Evolutionary conservation across 2,329 filamentous ascomycete genomes (phyloP).

Genomic region (Elsinoe arachidis): DNA sequence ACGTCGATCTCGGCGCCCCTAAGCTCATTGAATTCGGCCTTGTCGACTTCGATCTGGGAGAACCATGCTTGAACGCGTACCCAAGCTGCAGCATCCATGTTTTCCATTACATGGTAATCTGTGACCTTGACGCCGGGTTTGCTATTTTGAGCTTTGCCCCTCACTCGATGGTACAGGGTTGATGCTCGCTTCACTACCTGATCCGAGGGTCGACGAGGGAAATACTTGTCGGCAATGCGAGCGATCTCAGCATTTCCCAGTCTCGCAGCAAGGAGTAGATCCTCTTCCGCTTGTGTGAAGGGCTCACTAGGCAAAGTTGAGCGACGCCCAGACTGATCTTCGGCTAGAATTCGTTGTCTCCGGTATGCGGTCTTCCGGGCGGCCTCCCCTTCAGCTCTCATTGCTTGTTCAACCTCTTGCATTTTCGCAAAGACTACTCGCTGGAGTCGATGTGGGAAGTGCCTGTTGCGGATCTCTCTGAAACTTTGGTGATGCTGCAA

Average conservation of each 20-base stretch:
- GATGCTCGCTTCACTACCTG: conserved; percentile 11
- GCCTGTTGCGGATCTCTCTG: background rate
- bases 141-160: conserved; percentile 7
- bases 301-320: conserved; percentile 11
- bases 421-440: background rate
- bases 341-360: background rate
- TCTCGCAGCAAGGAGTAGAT: conserved; percentile 13
- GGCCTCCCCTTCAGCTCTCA: background rate
- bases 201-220: conserved; percentile 7
- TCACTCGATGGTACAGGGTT: conserved; percentile 1
- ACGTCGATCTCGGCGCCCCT: background rate
- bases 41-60: background rate
- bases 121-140: background rate
- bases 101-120: background rate
- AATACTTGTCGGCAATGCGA: conserved; percentile 13
- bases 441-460: background rate
- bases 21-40: background rate
- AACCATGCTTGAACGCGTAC: background rate
- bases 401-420: background rate
- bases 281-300: conserved; percentile 13
- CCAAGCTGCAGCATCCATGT: background rate
- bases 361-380: background rate
- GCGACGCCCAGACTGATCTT: background rate
- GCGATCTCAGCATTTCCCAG: conserved; percentile 13
- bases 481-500: background rate